phyloP scores from a whole-genome alignment of 2,329 filamentous ascomycete species.

The Penicillium rolfsii region DNA sequence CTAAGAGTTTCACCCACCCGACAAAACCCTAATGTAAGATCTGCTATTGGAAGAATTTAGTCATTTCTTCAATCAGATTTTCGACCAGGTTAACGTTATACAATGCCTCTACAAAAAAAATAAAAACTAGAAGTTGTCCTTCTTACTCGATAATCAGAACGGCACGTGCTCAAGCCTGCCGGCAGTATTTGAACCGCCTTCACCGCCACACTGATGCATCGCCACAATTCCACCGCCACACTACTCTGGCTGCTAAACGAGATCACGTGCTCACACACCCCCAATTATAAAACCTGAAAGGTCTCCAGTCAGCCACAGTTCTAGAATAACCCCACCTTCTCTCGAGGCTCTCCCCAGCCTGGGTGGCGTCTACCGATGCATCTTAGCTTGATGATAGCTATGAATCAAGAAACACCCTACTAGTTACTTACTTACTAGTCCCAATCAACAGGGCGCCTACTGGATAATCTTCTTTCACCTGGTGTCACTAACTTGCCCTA shows the following conservation, averaged over 20 bases:
- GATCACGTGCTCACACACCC: slow-evolving; percentile 18
- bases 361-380: slow-evolving; percentile 17
- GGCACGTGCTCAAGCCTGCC: neutral
- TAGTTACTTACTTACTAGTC: neutral
- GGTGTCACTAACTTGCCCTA: slow-evolving; percentile 22
- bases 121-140: no score
- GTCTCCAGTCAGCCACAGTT: slow-evolving; percentile 14
- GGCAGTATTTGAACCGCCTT: no score
- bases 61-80: no score
- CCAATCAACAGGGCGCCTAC: neutral
- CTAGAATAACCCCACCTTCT: slow-evolving; percentile 3
- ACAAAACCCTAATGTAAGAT: no score
- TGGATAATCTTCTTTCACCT: slow-evolving; percentile 10
- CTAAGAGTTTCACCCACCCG: no score
- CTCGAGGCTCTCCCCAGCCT: slow-evolving; percentile 20
- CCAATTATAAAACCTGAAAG: slow-evolving; percentile 8
- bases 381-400: slow-evolving; percentile 23
- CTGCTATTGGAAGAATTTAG: no score
- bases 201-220: no score
- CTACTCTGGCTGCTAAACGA: neutral
- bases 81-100: no score
- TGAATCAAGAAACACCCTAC: slow-evolving; percentile 15
- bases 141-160: no score
- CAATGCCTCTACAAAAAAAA: no score
- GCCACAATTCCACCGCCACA: neutral